Conservation (phyloP, 257 asterid genomes). For the Solanum raphanifolium region DNA sequence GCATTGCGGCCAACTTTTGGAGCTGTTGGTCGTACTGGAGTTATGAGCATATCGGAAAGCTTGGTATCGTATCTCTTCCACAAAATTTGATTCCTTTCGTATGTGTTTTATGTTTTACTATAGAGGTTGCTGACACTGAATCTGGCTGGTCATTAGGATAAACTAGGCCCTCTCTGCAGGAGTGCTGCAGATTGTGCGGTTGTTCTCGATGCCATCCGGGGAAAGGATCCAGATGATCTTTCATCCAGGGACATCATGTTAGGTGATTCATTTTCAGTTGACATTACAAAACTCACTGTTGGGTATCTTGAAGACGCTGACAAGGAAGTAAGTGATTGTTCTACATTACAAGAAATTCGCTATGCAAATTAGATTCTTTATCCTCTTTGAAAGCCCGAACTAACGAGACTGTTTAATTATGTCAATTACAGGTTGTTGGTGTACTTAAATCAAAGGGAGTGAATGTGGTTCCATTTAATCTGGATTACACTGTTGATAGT, state of each 20-base stretch:
- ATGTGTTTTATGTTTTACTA: background rate
- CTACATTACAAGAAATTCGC: background rate
- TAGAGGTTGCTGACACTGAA: background rate
- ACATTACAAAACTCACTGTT: conserved; percentile 60
- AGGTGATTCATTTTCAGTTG: conserved; percentile 68
- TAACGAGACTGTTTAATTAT: background rate
- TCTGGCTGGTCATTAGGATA: conserved; percentile 41
- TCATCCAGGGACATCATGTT: conserved; percentile 67
- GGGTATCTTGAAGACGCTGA: conserved; percentile 91
- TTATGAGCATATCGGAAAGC: conserved; percentile 89
- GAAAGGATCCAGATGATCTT: conserved; percentile 70
- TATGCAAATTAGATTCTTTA: background rate
- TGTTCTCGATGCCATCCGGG: conserved; percentile 60
- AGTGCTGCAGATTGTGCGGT: conserved; percentile 69
- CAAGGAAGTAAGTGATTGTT: conserved; percentile 47
- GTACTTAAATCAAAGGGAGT: conserved; percentile 68
- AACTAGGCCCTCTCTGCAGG: conserved; percentile 88
- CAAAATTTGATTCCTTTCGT: background rate
- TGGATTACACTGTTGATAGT: conserved; percentile 68
- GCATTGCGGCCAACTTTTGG: conserved; percentile 91
- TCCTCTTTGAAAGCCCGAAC: background rate
- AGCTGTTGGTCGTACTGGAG: conserved; percentile 81
- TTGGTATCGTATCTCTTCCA: conserved; percentile 36
- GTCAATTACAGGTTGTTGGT: conserved; percentile 44
- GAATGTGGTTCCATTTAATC: conserved; percentile 66